Evolutionary conservation across 345 rosid genomes (phyloP).

Genomic region (Cardiospermum halicacabum): DNA sequence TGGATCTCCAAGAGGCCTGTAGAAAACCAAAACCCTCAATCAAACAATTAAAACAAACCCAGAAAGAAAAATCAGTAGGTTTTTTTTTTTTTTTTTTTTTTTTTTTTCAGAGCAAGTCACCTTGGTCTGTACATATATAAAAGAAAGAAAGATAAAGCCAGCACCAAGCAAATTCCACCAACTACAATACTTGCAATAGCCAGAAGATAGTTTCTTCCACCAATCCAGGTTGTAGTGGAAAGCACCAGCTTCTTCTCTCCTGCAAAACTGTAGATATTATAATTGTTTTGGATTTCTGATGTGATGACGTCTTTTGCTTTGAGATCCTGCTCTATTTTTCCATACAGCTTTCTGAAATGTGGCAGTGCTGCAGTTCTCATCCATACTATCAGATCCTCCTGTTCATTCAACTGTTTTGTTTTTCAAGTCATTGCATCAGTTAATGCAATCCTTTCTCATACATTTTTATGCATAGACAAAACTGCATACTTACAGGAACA

Average conservation of each 20-base stretch:
- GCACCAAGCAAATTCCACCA: constrained; percentile 39
- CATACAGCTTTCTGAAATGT: constrained; percentile 8
- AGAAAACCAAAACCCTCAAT: background rate
- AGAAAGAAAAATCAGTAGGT: too few species aligned
- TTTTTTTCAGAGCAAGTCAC: constrained; percentile 16
- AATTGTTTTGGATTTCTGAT: constrained; percentile 40
- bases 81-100: too few species aligned
- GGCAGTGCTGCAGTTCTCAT: constrained; percentile 16
- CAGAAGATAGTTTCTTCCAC: constrained; percentile 48
- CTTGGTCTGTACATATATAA: constrained; percentile 44
- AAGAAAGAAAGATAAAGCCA: constrained; percentile 39
- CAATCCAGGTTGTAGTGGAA: constrained; percentile 53
- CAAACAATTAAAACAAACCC: background rate
- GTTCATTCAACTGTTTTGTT: constrained; percentile 44
- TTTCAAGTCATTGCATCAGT: too few species aligned
- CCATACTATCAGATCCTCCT: constrained; percentile 55
- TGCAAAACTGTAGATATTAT: constrained; percentile 42
- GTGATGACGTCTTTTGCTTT: constrained; percentile 21
- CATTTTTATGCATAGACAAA: background rate
- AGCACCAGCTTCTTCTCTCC: constrained; percentile 50
- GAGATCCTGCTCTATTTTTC: constrained; percentile 12
- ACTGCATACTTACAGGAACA: constrained; percentile 42
- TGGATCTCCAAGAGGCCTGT: constrained; percentile 65
- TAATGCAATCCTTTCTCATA: too few species aligned
- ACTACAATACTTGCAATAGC: constrained; percentile 37